Percentiles rank a stretch among this genome's conserved stretches.
Evolutionary conservation across 192 early-diverging fungal genomes (phyloP).

Genomic region (Lunasporangiospora selenospora): DNA sequence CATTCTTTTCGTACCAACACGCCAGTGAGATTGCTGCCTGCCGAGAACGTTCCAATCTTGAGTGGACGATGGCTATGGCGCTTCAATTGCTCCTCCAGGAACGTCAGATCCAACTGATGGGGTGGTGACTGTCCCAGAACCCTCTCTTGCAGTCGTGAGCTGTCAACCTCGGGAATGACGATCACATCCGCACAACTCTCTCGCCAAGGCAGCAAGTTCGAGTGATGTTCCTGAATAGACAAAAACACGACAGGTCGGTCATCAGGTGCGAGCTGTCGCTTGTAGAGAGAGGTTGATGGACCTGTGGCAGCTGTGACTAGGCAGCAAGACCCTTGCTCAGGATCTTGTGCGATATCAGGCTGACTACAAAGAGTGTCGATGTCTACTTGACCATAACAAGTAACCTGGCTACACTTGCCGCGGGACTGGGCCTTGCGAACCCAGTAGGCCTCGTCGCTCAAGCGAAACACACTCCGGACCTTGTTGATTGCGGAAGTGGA

Average conservation of each 20-base stretch:
- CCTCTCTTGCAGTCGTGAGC: no score
- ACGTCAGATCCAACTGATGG: conserved; percentile 23
- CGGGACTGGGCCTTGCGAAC: conserved; percentile 19
- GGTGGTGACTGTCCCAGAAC: no score
- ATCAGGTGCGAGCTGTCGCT: background rate
- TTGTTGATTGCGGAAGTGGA: conserved; percentile 30
- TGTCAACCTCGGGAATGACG: conserved; percentile 21
- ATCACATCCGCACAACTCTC: conserved; percentile 49
- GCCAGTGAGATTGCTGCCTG: conserved; percentile 54
- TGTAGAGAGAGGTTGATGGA: background rate
- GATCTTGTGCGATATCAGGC: no score
- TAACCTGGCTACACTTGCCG: no score
- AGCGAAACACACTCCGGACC: conserved; percentile 32
- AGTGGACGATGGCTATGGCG: conserved; percentile 16
- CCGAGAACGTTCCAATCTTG: conserved; percentile 49
- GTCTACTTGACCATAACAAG: no score
- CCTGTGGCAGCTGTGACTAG: background rate
- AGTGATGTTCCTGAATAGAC: conserved; percentile 55
- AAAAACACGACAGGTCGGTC: conserved; percentile 49
- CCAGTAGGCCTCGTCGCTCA: conserved; percentile 30
- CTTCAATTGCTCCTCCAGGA: conserved; percentile 34
- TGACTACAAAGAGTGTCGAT: no score
- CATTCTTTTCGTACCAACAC: conserved; percentile 22
- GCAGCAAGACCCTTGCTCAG: no score
- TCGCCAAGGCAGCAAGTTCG: conserved; percentile 53